Evolutionary conservation across 805 yeast genomes (phyloP).

Genomic region (Candida sithepensis): DNA sequence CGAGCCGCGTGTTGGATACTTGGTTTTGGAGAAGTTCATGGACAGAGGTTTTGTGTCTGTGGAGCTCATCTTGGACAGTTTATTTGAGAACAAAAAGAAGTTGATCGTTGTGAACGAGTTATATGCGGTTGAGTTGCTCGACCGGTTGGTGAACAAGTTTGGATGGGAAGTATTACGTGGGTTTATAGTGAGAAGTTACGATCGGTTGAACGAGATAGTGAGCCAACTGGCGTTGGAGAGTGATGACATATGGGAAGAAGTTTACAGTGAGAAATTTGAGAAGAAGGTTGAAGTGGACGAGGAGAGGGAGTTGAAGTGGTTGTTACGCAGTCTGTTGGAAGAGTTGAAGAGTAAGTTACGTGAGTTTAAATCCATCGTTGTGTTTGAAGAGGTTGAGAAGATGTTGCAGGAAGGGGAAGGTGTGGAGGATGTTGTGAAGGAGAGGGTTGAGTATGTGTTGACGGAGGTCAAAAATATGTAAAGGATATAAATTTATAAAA

Average conservation of each 20-base stretch:
- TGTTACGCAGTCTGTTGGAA: constrained; percentile 28
- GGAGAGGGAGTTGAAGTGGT: constrained; percentile 38
- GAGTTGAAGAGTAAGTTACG: constrained; percentile 12
- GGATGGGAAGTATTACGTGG: constrained; percentile 1
- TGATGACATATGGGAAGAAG: background rate
- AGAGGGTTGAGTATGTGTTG: too few relatives aligned
- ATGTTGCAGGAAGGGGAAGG: too few relatives aligned
- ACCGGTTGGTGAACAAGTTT: constrained; percentile 21
- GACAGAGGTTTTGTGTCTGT: constrained; percentile 41
- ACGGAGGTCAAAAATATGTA: too few relatives aligned
- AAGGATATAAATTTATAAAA: too few relatives aligned
- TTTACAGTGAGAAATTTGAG: constrained; percentile 1
- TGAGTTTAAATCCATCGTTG: constrained; percentile 3
- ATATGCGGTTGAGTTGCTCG: constrained; percentile 40
- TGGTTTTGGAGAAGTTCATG: constrained; percentile 52
- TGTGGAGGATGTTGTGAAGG: too few relatives aligned
- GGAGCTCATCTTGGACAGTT: constrained; percentile 38
- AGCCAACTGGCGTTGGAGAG: background rate
- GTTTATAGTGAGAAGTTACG: background rate
- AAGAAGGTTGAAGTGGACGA: constrained; percentile 17
- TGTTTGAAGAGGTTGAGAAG: background rate
- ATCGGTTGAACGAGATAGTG: background rate
- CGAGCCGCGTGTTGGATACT: constrained; percentile 61
- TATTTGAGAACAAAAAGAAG: constrained; percentile 33
- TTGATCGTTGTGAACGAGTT: constrained; percentile 40